Evolutionary conservation across 352 stramenopile genomes (phyloP).

Genomic region (Phytophthora syringae): DNA sequence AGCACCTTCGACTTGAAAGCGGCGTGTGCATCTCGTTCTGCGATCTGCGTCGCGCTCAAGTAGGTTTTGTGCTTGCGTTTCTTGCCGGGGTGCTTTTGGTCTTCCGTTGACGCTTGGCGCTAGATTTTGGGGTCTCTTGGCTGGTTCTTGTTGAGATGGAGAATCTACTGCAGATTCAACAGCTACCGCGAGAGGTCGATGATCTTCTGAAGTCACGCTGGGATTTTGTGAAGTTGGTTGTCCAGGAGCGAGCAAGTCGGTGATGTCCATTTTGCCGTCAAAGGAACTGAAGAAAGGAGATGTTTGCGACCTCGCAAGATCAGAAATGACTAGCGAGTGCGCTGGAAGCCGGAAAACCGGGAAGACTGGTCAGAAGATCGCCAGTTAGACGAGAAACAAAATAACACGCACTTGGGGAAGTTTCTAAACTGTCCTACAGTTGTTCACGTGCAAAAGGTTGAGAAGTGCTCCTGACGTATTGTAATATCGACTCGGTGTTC

Average conservation of each 20-base stretch:
- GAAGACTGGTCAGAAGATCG: background rate
- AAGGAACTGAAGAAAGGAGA: background rate
- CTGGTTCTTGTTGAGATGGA: background rate
- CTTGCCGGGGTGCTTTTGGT: background rate
- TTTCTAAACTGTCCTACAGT: background rate
- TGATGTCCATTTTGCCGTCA: conserved; percentile 12
- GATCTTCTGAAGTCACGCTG: background rate
- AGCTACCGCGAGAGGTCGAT: no score
- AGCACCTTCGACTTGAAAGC: conserved; percentile 22
- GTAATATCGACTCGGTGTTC: no score
- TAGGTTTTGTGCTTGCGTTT: conserved; percentile 19
- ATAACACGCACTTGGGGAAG: background rate
- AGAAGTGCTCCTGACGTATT: no score
- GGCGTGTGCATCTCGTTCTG: conserved; percentile 20
- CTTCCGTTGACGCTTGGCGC: background rate
- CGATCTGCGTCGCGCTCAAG: conserved; percentile 19
- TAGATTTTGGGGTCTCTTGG: background rate
- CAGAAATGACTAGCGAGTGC: background rate
- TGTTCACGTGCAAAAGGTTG: no score
- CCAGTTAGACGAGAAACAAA: background rate
- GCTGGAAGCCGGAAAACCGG: no score
- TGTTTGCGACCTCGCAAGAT: no score
- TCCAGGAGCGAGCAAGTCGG: background rate
- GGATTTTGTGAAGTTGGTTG: background rate
- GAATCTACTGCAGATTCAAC: background rate